Evolutionary conservation across 208 protist genomes (phyloP), one percentile per base, ranked within the genome.

Genomic region (Trypanosoma platydactyli): DNA sequence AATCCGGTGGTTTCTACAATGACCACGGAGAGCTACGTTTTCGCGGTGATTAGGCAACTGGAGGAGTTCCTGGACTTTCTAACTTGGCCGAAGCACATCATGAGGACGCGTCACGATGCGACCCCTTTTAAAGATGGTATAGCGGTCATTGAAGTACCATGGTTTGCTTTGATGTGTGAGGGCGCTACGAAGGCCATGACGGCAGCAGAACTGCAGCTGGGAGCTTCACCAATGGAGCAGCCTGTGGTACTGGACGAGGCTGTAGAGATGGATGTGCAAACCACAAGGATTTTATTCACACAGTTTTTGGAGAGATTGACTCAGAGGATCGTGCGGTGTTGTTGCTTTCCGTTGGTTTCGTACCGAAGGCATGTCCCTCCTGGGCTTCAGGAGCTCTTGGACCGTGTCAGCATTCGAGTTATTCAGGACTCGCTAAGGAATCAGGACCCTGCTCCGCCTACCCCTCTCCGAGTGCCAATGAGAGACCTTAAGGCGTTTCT

Each of bases 401-500:
- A 24, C 15, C 25, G 20, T 13, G 6, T 54, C 11, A 64, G 9
- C 20, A 18, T 44, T 16, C 42, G 58, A 53, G 20, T 52, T 16
- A 13, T 51, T 38, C 27, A 52, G 20, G 35, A 27, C 6, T n/a
- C 27, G 40, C n/a, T 54, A 7, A 40, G 29, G 20, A 54, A 49
- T 27, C 16, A n/a, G 41, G 25, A 50, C 9, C 1, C 13, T 15
- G 52, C 2, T 45, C 3, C 25, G 12, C 20, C 29, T 13, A 29
- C 5, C 9, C 5, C 3, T 15, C 0, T 2, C 22, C 2, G 49
- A 22, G 53, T 57, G 25, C 64, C 68, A 4, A 35, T 73, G 29
- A 54, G 54, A 29, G 76, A 81, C 16, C 44, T 81, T 11, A 63
- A 73, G 16, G 45, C n/a, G 4, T 29, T 74, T 15, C 53, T 82